Evolutionary conservation across 106 monocot species (phyloP).

Genomic region (Dendrobium chrysotoxum): DNA sequence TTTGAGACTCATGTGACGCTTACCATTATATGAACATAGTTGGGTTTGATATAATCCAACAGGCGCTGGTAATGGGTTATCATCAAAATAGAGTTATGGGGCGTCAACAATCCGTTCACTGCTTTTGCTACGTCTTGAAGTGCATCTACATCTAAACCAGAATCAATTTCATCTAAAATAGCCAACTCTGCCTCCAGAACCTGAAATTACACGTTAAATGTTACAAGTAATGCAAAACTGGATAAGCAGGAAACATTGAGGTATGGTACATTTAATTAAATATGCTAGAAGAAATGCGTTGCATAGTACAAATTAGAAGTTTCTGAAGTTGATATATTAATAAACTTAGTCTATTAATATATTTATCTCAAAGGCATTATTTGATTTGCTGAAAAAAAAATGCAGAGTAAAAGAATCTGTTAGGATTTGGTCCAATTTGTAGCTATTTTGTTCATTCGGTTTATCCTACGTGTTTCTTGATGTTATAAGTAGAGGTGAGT

Average conservation of each 20-base stretch:
- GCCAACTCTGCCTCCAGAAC: conserved; percentile 88
- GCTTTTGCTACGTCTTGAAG: conserved; percentile 92
- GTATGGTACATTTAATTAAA: not conserved
- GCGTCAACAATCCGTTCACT: conserved; percentile 68
- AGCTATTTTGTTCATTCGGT: too few relatives aligned
- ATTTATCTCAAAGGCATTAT: not conserved
- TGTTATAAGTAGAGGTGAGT: too few relatives aligned
- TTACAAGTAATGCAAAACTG: not conserved
- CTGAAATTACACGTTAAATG: conserved; percentile 23
- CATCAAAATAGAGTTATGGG: conserved; percentile 73
- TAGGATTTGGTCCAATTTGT: too few relatives aligned
- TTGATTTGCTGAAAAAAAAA: too few relatives aligned
- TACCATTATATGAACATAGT: conserved; percentile 91
- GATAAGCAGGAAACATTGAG: not conserved
- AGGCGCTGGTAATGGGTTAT: conserved; percentile 94
- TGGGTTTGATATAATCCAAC: conserved; percentile 69
- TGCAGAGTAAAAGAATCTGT: too few relatives aligned
- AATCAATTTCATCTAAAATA: conserved; percentile 95
- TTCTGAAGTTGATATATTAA: not conserved
- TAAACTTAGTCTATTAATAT: not conserved
- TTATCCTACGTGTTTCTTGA: too few relatives aligned
- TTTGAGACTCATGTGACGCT: not conserved
- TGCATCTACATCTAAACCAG: conserved; percentile 96
- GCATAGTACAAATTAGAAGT: not conserved
- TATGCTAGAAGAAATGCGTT: not conserved